Conservation (phyloP, 345 rosid genomes). For the Raphanus sativus region DNA sequence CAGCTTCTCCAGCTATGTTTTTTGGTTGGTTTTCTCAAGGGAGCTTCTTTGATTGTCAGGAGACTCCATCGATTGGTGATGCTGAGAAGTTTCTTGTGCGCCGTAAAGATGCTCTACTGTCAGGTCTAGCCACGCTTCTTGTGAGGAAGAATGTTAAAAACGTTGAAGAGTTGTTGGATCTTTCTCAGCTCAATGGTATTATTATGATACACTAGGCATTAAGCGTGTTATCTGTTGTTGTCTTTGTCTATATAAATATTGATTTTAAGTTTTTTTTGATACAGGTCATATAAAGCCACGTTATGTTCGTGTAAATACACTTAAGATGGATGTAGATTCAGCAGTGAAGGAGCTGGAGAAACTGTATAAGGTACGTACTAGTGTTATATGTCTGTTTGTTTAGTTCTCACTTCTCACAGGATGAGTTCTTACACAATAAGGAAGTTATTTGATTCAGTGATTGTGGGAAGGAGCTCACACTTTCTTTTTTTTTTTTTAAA, state of each 20-base stretch:
- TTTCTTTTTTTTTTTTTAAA: background rate
- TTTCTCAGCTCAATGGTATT: conserved; percentile 59
- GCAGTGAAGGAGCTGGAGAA: conserved; percentile 63
- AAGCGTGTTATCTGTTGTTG: background rate
- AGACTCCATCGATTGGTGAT: conserved; percentile 58
- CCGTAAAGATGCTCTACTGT: conserved; percentile 50
- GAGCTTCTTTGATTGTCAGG: conserved; percentile 44
- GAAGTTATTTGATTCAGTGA: conserved; percentile 6
- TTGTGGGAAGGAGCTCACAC: background rate
- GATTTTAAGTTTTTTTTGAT: too few relatives aligned
- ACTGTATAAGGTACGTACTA: conserved; percentile 50
- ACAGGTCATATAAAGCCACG: conserved; percentile 72
- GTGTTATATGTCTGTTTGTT: too few relatives aligned
- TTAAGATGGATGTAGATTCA: conserved; percentile 68
- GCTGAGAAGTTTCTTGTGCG: conserved; percentile 71
- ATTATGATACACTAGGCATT: background rate
- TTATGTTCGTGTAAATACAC: conserved; percentile 81
- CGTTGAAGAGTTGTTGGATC: conserved; percentile 58
- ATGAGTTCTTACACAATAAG: background rate
- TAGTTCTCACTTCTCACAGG: too few relatives aligned
- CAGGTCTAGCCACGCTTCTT: conserved; percentile 60
- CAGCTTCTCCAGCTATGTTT: conserved; percentile 2
- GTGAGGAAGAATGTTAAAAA: conserved; percentile 59
- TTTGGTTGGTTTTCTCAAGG: conserved; percentile 14
- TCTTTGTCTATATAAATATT: too few relatives aligned